Percentiles rank a stretch among this genome's conserved stretches.
Evolutionary conservation across 2,329 filamentous ascomycete species (phyloP).

Genomic region (Laburnicola sp.): DNA sequence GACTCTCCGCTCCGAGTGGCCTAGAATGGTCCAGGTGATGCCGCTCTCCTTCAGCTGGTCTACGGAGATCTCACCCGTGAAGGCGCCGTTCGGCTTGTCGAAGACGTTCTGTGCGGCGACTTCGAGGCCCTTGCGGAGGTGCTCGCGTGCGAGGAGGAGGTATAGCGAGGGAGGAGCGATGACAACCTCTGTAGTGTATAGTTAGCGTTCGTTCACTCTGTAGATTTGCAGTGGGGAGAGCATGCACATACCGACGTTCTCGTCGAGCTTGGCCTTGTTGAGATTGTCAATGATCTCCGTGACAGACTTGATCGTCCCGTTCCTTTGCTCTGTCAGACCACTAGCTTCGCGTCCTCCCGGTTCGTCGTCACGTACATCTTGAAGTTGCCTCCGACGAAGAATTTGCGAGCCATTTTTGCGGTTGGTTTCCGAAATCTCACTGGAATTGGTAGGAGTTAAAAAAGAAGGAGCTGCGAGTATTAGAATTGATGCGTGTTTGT

Average conservation of each 20-base stretch:
- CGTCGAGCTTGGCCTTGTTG: constrained; percentile 80
- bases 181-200: constrained; percentile 74
- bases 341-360: constrained; percentile 8
- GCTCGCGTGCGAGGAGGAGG: constrained; percentile 81
- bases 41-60: constrained; percentile 85
- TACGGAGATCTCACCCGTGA: constrained; percentile 94
- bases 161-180: constrained; percentile 89
- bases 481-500: constrained; percentile 15
- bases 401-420: constrained; percentile 85
- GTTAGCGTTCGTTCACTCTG: neutral
- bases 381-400: constrained; percentile 99
- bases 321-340: constrained; percentile 62
- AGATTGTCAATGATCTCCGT: constrained; percentile 87
- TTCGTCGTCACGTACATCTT: constrained; percentile 73
- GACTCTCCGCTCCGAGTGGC: constrained; percentile 92
- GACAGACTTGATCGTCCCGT: constrained; percentile 87
- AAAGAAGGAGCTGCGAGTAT: constrained; percentile 11
- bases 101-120: constrained; percentile 96
- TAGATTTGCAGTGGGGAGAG: neutral
- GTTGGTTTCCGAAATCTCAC: constrained; percentile 7
- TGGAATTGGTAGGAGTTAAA: constrained; percentile 9
- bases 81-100: constrained; percentile 95
- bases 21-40: constrained; percentile 88
- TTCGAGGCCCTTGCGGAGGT: constrained; percentile 73
- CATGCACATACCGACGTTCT: constrained; percentile 66